Conservation (phyloP, 306 rosid genomes). For the Quercus variabilis region DNA sequence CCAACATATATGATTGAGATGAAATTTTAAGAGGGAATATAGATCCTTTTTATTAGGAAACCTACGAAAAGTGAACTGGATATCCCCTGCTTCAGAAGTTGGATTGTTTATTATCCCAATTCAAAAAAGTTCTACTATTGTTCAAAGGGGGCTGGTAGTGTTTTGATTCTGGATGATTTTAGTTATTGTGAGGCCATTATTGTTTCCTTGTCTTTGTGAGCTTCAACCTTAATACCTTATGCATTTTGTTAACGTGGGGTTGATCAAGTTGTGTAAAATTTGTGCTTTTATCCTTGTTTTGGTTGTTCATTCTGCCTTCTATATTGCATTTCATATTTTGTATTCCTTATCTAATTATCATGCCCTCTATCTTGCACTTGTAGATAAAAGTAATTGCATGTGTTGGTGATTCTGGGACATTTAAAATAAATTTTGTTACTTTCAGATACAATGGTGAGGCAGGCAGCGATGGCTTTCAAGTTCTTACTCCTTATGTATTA, state of each 20-base stretch:
- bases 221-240: background rate
- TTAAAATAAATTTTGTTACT: slow-evolving; percentile 15
- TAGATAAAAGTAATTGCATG: background rate
- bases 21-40: slow-evolving; percentile 2
- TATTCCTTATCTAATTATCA: background rate
- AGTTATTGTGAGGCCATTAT: background rate
- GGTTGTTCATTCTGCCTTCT: background rate
- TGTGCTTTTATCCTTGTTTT: background rate
- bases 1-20: slow-evolving; percentile 14
- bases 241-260: no score
- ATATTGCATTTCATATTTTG: background rate
- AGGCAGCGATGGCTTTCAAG: slow-evolving; percentile 81
- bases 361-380: background rate
- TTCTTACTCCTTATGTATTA: slow-evolving; percentile 73
- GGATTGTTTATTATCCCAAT: background rate
- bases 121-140: background rate
- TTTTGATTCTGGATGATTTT: background rate
- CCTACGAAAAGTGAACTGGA: no score
- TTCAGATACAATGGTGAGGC: slow-evolving; percentile 80
- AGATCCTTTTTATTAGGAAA: background rate
- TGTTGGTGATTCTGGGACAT: slow-evolving; percentile 3
- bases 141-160: background rate
- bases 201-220: background rate
- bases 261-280: background rate
- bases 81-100: no score